Conservation (phyloP, 345 rosid species). For the Combretum micranthum region DNA sequence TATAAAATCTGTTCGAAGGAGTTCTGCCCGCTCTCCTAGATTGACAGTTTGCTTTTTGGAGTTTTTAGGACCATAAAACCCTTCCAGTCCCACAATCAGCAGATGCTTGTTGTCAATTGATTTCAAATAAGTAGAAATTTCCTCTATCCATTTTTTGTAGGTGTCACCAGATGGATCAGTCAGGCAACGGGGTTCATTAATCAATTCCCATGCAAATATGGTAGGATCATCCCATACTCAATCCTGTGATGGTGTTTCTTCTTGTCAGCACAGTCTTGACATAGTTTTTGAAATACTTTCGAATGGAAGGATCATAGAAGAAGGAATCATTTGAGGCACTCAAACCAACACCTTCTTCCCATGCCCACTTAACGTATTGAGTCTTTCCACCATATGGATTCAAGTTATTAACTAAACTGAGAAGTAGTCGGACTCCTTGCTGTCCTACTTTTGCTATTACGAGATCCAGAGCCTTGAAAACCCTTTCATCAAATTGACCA, state of each 20-base stretch:
- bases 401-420: too few species aligned
- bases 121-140: conserved; percentile 77
- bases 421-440: too few species aligned
- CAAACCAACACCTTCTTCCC: too few species aligned
- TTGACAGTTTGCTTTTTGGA: conserved; percentile 67
- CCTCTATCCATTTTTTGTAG: conserved; percentile 83
- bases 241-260: conserved; percentile 82
- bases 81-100: conserved; percentile 85
- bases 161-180: conserved; percentile 90
- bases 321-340: too few species aligned
- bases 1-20: conserved; percentile 85
- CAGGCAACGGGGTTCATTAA: too few species aligned
- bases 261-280: conserved; percentile 77
- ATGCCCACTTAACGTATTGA: too few species aligned
- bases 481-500: conserved; percentile 78
- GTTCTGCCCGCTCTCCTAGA: conserved; percentile 75
- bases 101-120: conserved; percentile 86
- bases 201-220: too few species aligned
- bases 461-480: conserved; percentile 54
- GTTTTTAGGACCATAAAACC: conserved; percentile 84
- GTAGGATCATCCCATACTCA: conserved; percentile 85
- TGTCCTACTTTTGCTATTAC: too few species aligned
- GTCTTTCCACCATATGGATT: too few species aligned
- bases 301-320: too few species aligned
- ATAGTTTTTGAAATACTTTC: too few species aligned